Percentiles rank a stretch among this genome's conserved stretches.
phyloP scores from a whole-genome alignment of 805 yeast species.

The Ogataea philodendri region DNA sequence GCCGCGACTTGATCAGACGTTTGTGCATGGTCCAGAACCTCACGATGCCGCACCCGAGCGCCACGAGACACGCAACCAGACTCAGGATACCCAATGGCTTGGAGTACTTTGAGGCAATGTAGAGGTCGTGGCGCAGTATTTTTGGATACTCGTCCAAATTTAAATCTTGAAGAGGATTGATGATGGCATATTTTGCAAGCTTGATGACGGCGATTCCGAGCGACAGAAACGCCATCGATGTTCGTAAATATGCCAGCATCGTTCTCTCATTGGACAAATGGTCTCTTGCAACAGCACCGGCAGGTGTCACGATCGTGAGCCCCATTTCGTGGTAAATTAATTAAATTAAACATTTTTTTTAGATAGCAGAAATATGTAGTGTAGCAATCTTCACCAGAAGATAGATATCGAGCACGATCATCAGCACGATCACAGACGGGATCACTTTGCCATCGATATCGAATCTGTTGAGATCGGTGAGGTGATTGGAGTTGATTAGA shows the following conservation, averaged over 20 bases:
- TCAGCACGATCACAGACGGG: slow-evolving; percentile 6
- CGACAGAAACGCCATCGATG: slow-evolving; percentile 49
- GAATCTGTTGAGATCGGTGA: slow-evolving; percentile 17
- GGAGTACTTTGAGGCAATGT: slow-evolving; percentile 17
- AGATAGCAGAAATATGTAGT: slow-evolving; percentile 4
- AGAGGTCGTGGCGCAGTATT: slow-evolving; percentile 11
- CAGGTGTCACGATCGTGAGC: slow-evolving; percentile 11
- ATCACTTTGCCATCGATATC: slow-evolving; percentile 19
- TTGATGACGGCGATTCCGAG: slow-evolving; percentile 56
- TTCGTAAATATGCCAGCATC: slow-evolving; percentile 57
- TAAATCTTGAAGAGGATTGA: slow-evolving; percentile 12
- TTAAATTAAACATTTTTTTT: slow-evolving; percentile 3
- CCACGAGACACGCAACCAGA: slow-evolving; percentile 41
- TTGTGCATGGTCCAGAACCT: slow-evolving; percentile 47
- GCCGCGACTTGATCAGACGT: slow-evolving; percentile 35
- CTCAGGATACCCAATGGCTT: slow-evolving; percentile 34
- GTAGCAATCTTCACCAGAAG: slow-evolving; percentile 5
- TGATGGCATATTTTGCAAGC: slow-evolving; percentile 40
- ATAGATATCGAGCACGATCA: slow-evolving; percentile 10
- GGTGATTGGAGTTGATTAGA: slow-evolving; percentile 19
- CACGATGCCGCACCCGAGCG: slow-evolving; percentile 41
- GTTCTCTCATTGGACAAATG: slow-evolving; percentile 65
- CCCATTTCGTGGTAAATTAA: slow-evolving; percentile 2
- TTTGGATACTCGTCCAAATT: slow-evolving; percentile 7
- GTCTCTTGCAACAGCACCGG: slow-evolving; percentile 53